A percentile compares a stretch with the other conserved stretches of the same genome.
Conservation (phyloP, 768 basidiomycete species). For the Gyrodon lividus region DNA sequence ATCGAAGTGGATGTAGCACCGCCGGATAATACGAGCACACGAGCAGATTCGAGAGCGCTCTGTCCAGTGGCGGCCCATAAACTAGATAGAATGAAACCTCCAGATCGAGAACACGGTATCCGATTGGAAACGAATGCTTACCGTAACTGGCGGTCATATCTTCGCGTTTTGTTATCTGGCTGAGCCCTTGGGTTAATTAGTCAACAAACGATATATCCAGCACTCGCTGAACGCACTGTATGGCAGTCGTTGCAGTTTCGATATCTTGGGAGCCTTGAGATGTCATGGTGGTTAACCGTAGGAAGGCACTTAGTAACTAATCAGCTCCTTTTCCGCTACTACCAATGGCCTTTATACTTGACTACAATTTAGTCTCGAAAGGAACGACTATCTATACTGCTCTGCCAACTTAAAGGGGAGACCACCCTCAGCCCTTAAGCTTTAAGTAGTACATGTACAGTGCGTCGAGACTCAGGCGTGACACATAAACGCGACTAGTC, state of each 20-base stretch:
- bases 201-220: not conserved
- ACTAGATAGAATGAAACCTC: constrained; percentile 35
- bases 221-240: constrained; percentile 30
- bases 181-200: constrained; percentile 42
- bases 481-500: constrained; percentile 8
- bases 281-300: constrained; percentile 23
- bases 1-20: constrained; percentile 85
- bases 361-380: too few relatives aligned
- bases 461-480: too few relatives aligned
- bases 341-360: too few relatives aligned
- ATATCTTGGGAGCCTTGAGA: constrained; percentile 46
- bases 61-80: constrained; percentile 96
- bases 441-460: too few relatives aligned
- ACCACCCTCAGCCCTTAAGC: too few relatives aligned
- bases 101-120: constrained; percentile 1
- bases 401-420: too few relatives aligned
- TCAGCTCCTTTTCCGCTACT: too few relatives aligned
- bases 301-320: not conserved
- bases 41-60: constrained; percentile 78
- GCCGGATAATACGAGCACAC: constrained; percentile 76
- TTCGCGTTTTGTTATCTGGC: constrained; percentile 84
- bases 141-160: constrained; percentile 96
- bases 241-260: constrained; percentile 42
- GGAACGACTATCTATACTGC: too few relatives aligned
- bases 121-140: constrained; percentile 32